These are phyloP conservation scores for Dictyophora rubrovolvata DNA, from an alignment of 768 basidiomycete genomes.

Conservation along the genomic window DNA sequence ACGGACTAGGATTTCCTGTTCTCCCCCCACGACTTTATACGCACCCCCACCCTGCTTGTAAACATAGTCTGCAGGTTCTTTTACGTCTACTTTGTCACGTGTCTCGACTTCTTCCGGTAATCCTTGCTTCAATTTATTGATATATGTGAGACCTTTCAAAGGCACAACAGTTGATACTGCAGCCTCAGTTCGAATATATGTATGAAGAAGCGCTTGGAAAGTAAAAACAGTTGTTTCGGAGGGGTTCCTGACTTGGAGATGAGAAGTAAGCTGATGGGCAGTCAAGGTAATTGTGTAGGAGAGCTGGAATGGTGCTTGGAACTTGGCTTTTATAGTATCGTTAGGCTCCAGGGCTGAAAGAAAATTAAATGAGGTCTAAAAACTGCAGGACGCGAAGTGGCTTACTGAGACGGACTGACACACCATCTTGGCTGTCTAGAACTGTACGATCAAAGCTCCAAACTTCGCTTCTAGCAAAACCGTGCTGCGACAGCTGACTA, in stretches of 20 bases:
- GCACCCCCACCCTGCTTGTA: slow-evolving; percentile 53
- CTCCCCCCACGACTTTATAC: slow-evolving; percentile 56
- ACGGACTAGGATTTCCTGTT: slow-evolving; percentile 39
- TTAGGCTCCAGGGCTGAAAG: slow-evolving; percentile 53
- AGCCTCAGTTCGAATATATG: slow-evolving; percentile 66
- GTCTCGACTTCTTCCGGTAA: slow-evolving; percentile 41
- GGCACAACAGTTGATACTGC: slow-evolving; percentile 50
- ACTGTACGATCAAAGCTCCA: slow-evolving; percentile 64
- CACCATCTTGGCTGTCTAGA: slow-evolving; percentile 57
- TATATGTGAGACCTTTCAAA: slow-evolving; percentile 54
- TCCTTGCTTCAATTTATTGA: slow-evolving; percentile 51
- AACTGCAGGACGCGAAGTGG: slow-evolving; percentile 7
- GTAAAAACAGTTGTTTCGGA: slow-evolving; percentile 45
- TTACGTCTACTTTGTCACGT: slow-evolving; percentile 58
- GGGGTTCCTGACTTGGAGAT: slow-evolving; percentile 72
- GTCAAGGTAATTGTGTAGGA: slow-evolving; percentile 73
- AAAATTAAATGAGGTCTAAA: neutral
- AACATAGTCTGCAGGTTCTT: slow-evolving; percentile 59
- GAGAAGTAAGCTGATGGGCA: slow-evolving; percentile 63
- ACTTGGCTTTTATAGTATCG: slow-evolving; percentile 44
- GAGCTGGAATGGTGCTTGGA: slow-evolving; percentile 59
- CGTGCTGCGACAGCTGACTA: slow-evolving; percentile 68
- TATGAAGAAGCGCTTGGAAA: slow-evolving; percentile 93
- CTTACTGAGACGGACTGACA: slow-evolving; percentile 73
- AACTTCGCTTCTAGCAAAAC: slow-evolving; percentile 70